These are phyloP conservation scores for Neonectria sp. DNA, from an alignment of 2,329 filamentous ascomycete genomes.

Conservation along the genomic window DNA sequence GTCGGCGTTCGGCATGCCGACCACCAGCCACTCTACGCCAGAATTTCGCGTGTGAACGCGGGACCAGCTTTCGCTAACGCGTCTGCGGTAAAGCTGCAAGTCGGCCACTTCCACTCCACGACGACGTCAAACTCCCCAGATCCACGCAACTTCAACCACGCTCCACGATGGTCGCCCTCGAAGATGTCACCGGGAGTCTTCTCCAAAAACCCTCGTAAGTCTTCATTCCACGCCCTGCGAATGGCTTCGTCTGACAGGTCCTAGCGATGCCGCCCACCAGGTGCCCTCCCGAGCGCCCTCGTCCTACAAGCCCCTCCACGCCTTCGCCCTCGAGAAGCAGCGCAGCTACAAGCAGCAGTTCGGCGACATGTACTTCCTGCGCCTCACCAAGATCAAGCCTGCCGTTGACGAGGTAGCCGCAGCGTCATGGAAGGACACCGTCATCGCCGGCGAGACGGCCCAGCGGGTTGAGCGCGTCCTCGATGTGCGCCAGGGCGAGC, in stretches of 20 bases:
- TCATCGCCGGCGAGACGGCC: slow-evolving; percentile 83
- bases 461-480: slow-evolving; percentile 88
- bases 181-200: slow-evolving; percentile 52
- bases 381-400: slow-evolving; percentile 89
- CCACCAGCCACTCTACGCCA: slow-evolving; percentile 49
- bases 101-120: slow-evolving; percentile 13
- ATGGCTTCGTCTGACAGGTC: slow-evolving; percentile 15
- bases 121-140: slow-evolving; percentile 11
- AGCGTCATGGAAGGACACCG: slow-evolving; percentile 83
- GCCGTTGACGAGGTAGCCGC: slow-evolving; percentile 81
- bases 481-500: slow-evolving; percentile 93
- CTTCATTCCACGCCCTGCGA: neutral
- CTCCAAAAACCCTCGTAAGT: slow-evolving; percentile 54
- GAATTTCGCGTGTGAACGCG: slow-evolving; percentile 40
- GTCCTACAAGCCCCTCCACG: slow-evolving; percentile 81
- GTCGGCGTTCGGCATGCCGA: neutral
- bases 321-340: slow-evolving; percentile 79
- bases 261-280: slow-evolving; percentile 53
- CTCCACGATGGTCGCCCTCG: slow-evolving; percentile 53
- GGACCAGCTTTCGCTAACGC: slow-evolving; percentile 39
- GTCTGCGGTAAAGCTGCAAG: slow-evolving; percentile 28
- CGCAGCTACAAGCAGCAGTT: slow-evolving; percentile 94
- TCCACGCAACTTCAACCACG: slow-evolving; percentile 4
- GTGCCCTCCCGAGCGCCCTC: slow-evolving; percentile 68
- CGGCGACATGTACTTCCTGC: slow-evolving; percentile 97